Conservation (phyloP, 768 basidiomycete genomes). For the Rhodotorula babjevae region DNA sequence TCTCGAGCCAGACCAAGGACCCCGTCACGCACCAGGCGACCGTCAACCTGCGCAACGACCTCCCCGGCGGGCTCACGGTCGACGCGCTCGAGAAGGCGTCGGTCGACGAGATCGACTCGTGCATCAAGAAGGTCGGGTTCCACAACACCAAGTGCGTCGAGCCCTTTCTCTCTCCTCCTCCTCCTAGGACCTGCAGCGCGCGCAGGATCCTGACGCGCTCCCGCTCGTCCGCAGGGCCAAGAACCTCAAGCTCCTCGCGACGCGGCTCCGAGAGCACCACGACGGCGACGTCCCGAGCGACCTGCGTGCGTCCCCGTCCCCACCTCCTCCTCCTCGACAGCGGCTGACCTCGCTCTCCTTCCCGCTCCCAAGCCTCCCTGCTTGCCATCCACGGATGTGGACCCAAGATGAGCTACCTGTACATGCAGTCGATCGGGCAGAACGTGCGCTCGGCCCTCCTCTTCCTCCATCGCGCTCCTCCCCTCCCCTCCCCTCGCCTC, state of each 20-base stretch:
- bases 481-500: too few relatives aligned
- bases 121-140: conserved; percentile 42
- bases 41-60: conserved; percentile 60
- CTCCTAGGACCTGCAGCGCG: too few relatives aligned
- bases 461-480: neutral
- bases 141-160: conserved; percentile 32
- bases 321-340: too few relatives aligned
- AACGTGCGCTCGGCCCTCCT: conserved; percentile 3
- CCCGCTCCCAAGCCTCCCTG: conserved; percentile 57
- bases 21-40: conserved; percentile 56
- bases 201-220: too few relatives aligned
- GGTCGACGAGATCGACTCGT: conserved; percentile 53
- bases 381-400: conserved; percentile 86
- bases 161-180: neutral
- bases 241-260: conserved; percentile 31
- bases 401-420: conserved; percentile 84
- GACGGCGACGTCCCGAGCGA: conserved; percentile 74
- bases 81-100: conserved; percentile 64
- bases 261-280: conserved; percentile 61
- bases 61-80: conserved; percentile 76
- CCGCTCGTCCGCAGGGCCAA: too few relatives aligned
- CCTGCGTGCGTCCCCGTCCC: conserved; percentile 1
- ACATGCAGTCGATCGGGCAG: conserved; percentile 30
- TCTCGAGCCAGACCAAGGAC: conserved; percentile 85
- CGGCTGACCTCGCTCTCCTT: neutral